Evolutionary conservation across 2,329 filamentous ascomycete genomes (phyloP).

Genomic region (Geosmithia morbida): DNA sequence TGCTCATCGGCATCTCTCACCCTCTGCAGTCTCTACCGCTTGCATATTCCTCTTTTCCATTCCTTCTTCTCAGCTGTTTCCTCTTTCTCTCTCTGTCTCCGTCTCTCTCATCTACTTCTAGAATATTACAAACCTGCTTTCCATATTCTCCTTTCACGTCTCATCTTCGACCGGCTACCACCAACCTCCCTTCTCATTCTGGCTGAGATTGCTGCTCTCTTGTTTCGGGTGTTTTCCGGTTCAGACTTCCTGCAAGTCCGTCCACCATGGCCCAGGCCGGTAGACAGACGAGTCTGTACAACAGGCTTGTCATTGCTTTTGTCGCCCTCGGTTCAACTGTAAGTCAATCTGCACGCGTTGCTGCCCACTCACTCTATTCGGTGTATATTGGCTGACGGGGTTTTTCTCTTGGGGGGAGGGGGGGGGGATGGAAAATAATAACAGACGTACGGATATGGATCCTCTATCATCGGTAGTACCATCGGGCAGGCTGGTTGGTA

Average conservation of each 20-base stretch:
- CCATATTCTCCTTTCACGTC: background rate
- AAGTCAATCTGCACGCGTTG: too few relatives aligned
- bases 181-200: background rate
- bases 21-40: too few relatives aligned
- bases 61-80: background rate
- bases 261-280: background rate
- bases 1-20: too few relatives aligned
- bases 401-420: too few relatives aligned
- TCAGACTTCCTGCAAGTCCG: background rate
- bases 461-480: slow-evolving; percentile 33
- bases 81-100: background rate
- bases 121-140: background rate
- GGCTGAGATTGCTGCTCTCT: background rate
- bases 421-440: too few relatives aligned
- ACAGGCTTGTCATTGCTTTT: slow-evolving; percentile 18
- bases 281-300: slow-evolving; percentile 13
- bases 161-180: background rate
- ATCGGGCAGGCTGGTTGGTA: slow-evolving; percentile 39
- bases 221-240: background rate
- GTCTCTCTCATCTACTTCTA: background rate
- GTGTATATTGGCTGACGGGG: too few relatives aligned
- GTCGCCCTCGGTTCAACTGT: slow-evolving; percentile 18
- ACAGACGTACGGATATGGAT: slow-evolving; percentile 34
- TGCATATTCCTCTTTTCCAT: background rate
- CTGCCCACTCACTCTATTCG: background rate